Conservation (phyloP, 2,329 filamentous ascomycete genomes). For the Paecilomyces formosus region DNA sequence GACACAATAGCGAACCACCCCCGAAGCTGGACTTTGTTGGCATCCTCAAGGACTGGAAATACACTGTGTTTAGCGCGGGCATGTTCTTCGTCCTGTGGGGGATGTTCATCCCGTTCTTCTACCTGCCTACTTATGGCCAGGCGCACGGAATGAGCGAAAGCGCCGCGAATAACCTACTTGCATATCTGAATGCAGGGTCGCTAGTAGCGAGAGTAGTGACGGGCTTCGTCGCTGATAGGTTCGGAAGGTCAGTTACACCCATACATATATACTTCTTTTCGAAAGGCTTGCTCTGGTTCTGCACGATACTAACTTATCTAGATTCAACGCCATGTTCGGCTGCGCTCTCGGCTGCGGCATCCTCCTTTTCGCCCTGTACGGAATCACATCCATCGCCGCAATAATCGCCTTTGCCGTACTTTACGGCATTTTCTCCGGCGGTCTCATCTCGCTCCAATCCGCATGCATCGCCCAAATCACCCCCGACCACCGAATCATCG, state of each 20-base stretch:
- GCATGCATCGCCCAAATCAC: constrained; percentile 6
- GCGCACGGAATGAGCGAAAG: background rate
- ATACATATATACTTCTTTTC: background rate
- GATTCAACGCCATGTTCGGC: background rate
- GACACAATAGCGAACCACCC: background rate
- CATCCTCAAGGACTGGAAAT: background rate
- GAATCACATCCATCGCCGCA: background rate
- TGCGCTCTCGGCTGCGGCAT: background rate
- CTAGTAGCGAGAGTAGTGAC: background rate
- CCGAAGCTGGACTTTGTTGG: background rate
- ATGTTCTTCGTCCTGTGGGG: background rate
- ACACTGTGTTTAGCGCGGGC: background rate
- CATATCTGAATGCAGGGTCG: background rate
- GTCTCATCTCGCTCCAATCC: constrained; percentile 4
- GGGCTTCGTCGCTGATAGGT: background rate
- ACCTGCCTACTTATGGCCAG: background rate
- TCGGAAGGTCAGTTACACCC: background rate
- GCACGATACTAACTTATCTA: background rate
- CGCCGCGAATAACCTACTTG: background rate
- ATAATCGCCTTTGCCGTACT: background rate
- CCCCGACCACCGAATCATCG: constrained; percentile 2
- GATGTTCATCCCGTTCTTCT: background rate
- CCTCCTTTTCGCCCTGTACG: background rate
- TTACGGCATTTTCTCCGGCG: background rate
- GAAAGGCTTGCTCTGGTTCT: background rate